phyloP scores from a whole-genome alignment of 2,329 filamentous ascomycete genomes.

The Monosporascus ibericus region DNA sequence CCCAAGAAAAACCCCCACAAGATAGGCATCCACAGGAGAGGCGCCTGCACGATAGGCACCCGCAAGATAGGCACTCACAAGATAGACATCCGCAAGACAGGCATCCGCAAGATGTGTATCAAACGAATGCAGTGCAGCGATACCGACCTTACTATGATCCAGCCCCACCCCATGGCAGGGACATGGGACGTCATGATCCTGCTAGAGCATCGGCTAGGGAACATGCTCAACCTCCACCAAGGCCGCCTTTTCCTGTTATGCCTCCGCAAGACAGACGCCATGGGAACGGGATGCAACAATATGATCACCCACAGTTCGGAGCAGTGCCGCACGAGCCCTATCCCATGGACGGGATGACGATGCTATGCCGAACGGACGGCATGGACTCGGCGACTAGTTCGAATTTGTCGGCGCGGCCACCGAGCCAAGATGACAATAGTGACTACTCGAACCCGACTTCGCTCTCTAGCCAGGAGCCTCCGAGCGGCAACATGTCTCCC shows the following conservation, averaged over 20 bases:
- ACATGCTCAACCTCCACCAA: not conserved
- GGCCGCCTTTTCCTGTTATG: slow-evolving; percentile 2
- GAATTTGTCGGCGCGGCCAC: slow-evolving; percentile 58
- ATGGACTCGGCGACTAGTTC: slow-evolving; percentile 47
- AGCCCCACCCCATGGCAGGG: not conserved
- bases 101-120: not conserved
- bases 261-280: slow-evolving; percentile 20
- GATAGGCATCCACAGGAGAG: not conserved
- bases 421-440: slow-evolving; percentile 82
- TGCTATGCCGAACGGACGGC: slow-evolving; percentile 75
- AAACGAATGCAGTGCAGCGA: slow-evolving; percentile 17
- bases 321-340: slow-evolving; percentile 87
- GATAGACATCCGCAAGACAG: not conserved
- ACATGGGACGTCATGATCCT: not conserved
- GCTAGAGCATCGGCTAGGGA: not conserved
- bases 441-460: slow-evolving; percentile 88
- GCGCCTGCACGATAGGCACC: not conserved
- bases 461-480: slow-evolving; percentile 76
- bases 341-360: slow-evolving; percentile 92
- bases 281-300: slow-evolving; percentile 20
- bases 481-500: slow-evolving; percentile 68
- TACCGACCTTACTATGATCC: slow-evolving; percentile 22
- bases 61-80: not conserved
- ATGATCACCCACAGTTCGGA: slow-evolving; percentile 55
- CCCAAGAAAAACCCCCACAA: not conserved